A percentile compares a stretch with the other conserved stretches of the same genome.
Conservation (phyloP, 169 alveolate genomes). For the Plasmodium vinckei region DNA sequence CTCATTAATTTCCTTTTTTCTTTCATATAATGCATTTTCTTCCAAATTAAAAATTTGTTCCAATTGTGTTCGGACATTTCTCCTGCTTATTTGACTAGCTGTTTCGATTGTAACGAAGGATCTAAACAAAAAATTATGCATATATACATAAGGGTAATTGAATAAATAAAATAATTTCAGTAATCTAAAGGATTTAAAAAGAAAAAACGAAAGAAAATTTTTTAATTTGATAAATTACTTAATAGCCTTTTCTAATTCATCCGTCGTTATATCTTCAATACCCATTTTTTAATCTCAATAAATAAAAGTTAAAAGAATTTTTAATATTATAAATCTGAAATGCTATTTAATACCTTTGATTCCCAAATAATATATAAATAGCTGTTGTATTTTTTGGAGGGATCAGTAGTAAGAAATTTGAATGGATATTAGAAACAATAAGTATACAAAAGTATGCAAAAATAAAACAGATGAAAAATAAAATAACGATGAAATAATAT, state of each 20-base stretch:
- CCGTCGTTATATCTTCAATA: constrained; percentile 65
- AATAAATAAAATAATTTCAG: neutral
- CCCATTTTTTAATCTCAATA: constrained; percentile 39
- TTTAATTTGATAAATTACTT: constrained; percentile 52
- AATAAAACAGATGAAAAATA: constrained; percentile 29
- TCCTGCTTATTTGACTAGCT: constrained; percentile 71
- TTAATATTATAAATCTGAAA: no score
- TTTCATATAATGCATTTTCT: constrained; percentile 52
- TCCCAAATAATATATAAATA: no score
- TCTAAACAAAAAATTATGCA: constrained; percentile 21
- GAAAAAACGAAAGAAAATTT: constrained; percentile 16
- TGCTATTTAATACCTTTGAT: neutral
- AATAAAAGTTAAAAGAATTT: constrained; percentile 3
- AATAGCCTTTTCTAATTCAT: constrained; percentile 64
- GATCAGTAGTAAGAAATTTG: constrained; percentile 22
- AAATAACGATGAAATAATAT: constrained; percentile 29
- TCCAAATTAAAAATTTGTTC: constrained; percentile 74
- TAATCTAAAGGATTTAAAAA: neutral
- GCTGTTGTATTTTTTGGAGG: constrained; percentile 6
- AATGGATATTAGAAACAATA: constrained; percentile 40
- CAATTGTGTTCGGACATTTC: constrained; percentile 59
- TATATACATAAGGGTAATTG: neutral
- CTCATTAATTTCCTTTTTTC: constrained; percentile 77
- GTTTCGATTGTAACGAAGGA: constrained; percentile 68
- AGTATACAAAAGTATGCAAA: constrained; percentile 50